Conservation (phyloP, 2,329 filamentous ascomycete genomes). For the Diaporthe velutina region DNA sequence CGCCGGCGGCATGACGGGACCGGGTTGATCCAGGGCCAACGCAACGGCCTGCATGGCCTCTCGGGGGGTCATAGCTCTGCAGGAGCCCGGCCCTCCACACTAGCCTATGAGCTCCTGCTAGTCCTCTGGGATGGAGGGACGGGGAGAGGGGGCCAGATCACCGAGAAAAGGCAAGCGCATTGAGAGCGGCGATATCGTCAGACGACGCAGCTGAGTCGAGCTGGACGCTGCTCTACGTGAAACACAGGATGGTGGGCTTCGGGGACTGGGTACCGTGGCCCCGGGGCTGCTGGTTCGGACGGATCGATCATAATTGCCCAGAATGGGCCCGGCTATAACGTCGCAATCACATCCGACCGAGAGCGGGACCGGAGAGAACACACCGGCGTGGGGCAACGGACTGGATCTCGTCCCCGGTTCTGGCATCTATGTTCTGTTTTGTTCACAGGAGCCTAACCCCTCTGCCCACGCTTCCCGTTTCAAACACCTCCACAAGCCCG, state of each 20-base stretch:
- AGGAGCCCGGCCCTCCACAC: not conserved
- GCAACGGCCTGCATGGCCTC: not conserved
- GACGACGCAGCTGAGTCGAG: constrained; percentile 17
- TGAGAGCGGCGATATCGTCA: constrained; percentile 3
- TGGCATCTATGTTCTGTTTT: not conserved
- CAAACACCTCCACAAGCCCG: constrained; percentile 79
- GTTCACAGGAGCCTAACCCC: constrained; percentile 65
- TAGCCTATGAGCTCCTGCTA: not conserved
- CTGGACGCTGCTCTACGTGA: not conserved
- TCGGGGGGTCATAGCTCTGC: constrained; percentile 15
- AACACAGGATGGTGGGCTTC: constrained; percentile 15
- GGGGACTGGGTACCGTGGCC: constrained; percentile 17
- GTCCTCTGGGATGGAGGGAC: not conserved
- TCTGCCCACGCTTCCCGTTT: constrained; percentile 79
- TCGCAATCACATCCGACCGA: constrained; percentile 23
- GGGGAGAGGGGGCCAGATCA: not conserved
- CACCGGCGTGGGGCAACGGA: constrained; percentile 8
- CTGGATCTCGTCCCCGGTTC: not conserved
- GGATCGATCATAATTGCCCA: constrained; percentile 28
- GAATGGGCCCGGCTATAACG: constrained; percentile 27
- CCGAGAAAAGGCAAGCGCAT: not conserved
- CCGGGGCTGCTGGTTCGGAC: constrained; percentile 24
- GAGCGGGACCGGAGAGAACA: constrained; percentile 19
- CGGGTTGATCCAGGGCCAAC: constrained; percentile 1
- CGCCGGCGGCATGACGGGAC: constrained; percentile 25